Evolutionary conservation across 345 rosid genomes (phyloP), one percentile per base, ranked within the genome.

Genomic region (Capsella bursapastoris): DNA sequence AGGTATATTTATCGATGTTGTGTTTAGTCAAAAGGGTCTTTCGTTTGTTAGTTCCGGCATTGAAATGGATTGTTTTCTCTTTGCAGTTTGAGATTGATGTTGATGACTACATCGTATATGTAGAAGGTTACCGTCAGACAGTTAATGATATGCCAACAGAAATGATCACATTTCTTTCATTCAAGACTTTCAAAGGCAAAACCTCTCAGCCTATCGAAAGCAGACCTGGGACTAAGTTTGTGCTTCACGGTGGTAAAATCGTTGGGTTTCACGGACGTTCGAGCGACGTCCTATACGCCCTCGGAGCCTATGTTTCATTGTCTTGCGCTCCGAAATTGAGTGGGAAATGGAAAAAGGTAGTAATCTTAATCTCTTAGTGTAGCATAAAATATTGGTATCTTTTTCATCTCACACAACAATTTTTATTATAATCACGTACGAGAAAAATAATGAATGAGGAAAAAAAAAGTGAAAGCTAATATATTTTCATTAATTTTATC

Each of bases 201-300:
- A 44, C 50, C 43, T 52, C 62, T 32, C 29, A 4, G 40, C 48
- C 28, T 6, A 18, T 60, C 8, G 73, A 41, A 11, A 10, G 1
- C 3, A 29, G 3, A 2, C 16, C 74, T 7, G 57, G 79, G 6
- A 38, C 12, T 18, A 68, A 60, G 68, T 68, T 61, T 61, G 63
- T 75, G 67, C 57, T 60, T 7, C 68, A 75, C 45, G 74, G 79
- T n/a, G 79, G 69, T 15, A 75, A 68, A 52, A 64, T 77, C 72
- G 40, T 58, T 22, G 80, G 80, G 22, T 77, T 77, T 64, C 72
- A 70, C 29, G 80, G 80, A 27, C 59, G 76, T 52, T 57, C 76
- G 0, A 32, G 29, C 16, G 38, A 70, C 5, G 60, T 53, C 58
- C 38, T 77, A 11, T 59, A 77, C 47, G 49, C 76, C 9, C 44